phyloP scores from a whole-genome alignment of 331 rosid species.

The Malus hybrid region DNA sequence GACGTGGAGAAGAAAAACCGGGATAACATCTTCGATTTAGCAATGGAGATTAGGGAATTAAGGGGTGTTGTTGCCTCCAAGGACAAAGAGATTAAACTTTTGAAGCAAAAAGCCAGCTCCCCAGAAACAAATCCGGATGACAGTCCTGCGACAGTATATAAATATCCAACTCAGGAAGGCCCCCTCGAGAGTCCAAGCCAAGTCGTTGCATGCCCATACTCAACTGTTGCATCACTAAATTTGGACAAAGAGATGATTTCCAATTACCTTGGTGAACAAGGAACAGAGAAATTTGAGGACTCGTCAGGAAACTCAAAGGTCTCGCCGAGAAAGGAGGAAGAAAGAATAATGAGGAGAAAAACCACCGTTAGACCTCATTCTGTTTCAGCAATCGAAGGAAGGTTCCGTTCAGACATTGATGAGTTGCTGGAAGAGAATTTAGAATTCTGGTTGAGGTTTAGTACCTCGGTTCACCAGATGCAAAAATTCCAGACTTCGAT shows the following conservation, averaged over 20 bases:
- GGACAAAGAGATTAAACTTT: conserved; percentile 48
- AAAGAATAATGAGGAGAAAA: conserved; percentile 9
- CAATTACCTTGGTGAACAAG: conserved; percentile 19
- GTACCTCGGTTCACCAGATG: conserved; percentile 66
- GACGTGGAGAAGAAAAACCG: conserved; percentile 60
- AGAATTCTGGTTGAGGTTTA: conserved; percentile 86
- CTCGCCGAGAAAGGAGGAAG: background rate
- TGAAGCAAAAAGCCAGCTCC: conserved; percentile 34
- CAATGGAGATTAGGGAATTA: conserved; percentile 64
- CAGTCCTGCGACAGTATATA: conserved; percentile 40
- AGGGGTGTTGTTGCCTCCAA: conserved; percentile 41
- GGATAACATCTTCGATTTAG: conserved; percentile 54
- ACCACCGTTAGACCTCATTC: conserved; percentile 8
- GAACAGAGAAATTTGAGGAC: conserved; percentile 1
- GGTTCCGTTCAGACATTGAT: conserved; percentile 55
- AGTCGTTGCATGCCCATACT: conserved; percentile 20
- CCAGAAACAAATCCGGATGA: conserved; percentile 28
- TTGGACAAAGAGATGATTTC: conserved; percentile 11
- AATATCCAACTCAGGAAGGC: conserved; percentile 38
- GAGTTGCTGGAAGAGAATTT: conserved; percentile 63
- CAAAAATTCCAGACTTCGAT: conserved; percentile 63
- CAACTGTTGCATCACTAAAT: conserved; percentile 19
- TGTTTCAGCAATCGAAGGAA: conserved; percentile 45
- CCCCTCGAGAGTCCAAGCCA: conserved; percentile 16
- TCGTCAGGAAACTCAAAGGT: conserved; percentile 11